phyloP scores from a whole-genome alignment of 805 yeast species.

The Kuraishia hungarica region DNA sequence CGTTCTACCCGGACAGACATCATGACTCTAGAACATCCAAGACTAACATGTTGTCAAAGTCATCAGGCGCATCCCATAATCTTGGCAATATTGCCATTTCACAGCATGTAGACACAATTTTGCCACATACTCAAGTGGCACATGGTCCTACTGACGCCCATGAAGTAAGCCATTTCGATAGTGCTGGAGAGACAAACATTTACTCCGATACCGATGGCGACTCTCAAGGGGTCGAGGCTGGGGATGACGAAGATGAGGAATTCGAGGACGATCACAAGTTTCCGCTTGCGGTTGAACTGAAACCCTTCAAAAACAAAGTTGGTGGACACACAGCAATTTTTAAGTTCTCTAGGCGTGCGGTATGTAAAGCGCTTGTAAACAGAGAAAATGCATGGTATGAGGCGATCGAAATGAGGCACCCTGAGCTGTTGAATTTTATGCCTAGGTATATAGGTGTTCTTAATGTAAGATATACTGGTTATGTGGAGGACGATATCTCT shows the following conservation, averaged over 20 bases:
- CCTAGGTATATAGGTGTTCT: conserved; percentile 92
- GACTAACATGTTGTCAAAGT: neutral
- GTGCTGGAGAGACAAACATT: neutral
- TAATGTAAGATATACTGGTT: conserved; percentile 69
- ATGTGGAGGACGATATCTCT: conserved; percentile 15
- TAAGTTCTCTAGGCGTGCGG: conserved; percentile 83
- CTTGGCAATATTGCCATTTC: neutral
- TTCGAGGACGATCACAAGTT: conserved; percentile 28
- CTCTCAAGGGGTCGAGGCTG: conserved; percentile 15
- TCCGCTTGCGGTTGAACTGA: conserved; percentile 78
- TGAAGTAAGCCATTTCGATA: neutral
- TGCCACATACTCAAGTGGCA: neutral
- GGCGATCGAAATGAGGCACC: conserved; percentile 69
- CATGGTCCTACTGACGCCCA: neutral
- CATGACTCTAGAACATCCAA: neutral
- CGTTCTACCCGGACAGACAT: neutral
- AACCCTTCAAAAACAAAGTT: conserved; percentile 88
- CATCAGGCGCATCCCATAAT: neutral
- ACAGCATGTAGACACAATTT: neutral
- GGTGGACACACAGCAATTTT: conserved; percentile 99
- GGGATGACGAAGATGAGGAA: conserved; percentile 15
- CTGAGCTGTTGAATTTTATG: conserved; percentile 74
- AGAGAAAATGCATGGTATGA: conserved; percentile 92
- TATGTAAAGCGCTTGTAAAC: conserved; percentile 86
- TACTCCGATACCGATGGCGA: conserved; percentile 8